Base-by-base conservation (phyloP, 805 yeast species). In the Candida silvicultrix region DNA sequence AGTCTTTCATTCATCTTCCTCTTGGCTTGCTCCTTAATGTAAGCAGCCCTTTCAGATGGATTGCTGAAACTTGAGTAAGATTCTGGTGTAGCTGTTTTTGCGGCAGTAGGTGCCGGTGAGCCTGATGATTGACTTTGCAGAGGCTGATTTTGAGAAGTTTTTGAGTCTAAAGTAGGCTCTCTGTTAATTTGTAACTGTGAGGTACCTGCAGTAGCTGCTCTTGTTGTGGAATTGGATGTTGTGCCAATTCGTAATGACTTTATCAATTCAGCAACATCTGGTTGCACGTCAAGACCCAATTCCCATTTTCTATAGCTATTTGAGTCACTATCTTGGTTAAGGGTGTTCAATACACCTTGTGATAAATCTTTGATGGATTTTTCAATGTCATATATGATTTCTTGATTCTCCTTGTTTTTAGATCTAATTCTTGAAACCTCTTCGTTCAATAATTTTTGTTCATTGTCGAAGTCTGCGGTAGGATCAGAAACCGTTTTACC, bases 1-100 rank as follows among this genome's bases (percentile, higher is more conserved):
- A 89, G 71, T 56, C 89, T 74, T 56, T 86, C 95, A 49, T 81
- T 82, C 97, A 89, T 89, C 64, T 86, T 77, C 57, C 82, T 81
- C 55, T 78, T 78, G 2, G 88, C 88, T 58, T 86, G 92, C 16
- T 89, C 92, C 62, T 87, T 89, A 44, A 88, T 80, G 56, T 78
- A 76, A n/a, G 87, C 84, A 5, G 94, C 77, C 49, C 95, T 72
- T 40, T 85, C 90, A 48, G 79, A 85, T 1, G 85, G 73, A 11
- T 79, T 68, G 28, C 62, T 69, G 59, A 64, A 70, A 21, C 55
- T 53, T 16, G 64, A 49, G 22, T 55, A 54, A 12, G 60, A 54
- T 19, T 53, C 55, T 12, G 64, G 43, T 2, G 58, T 44, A 3
- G 62, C 47, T 14, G 64, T 46, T 25, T 53, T 36, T 10, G 44